Base-by-base conservation (phyloP, 1,284 basidiomycete genomes). In the Tylopilus orsonianus region DNA sequence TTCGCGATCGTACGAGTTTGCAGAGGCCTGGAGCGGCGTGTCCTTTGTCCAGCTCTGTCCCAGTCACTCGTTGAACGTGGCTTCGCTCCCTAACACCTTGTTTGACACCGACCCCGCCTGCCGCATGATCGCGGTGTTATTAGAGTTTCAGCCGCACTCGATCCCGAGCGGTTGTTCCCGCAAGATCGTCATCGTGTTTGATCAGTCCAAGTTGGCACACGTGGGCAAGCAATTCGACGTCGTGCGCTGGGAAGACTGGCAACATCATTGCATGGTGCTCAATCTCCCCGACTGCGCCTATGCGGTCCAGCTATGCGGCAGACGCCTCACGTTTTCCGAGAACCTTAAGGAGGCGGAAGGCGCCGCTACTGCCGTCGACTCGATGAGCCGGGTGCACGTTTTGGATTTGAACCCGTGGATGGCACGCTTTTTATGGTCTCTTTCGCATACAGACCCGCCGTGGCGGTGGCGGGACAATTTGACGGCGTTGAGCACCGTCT, bases 241-340 rank as follows among this genome's bases (percentile, higher is more conserved):
- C 14, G 53, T 69, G 16, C 56, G 60, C 10, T 66, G 68, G 65
- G 55, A 68, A 32, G 60, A 69, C 35, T 70, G 64, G 64, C 63
- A 63, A 36, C 52, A 68, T 37, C 49, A 54, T 12, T 66, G 65
- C 32, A 63, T 66, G 55, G 58, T 66, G 34, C 53, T 68, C 24
- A 70, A 66, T 34, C 48, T 70, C 3, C 68, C 65, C 8, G 66
- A 70, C 46, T 53, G 34, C 37, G 64, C 66, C 2, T 50, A 70
- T 19, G 56, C 58, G 24, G 53, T 69, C 29, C 57, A 65, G 24
- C 37, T 69, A 9, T 66, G 63, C 14, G 68, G 67, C 3, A 54
- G 58, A 36, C 65, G 68, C 12, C 57, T 66, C 35, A 52, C 64
- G 20, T 68, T 70, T 46, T 55, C 68, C 23, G 66, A 66, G 46